Base-by-base conservation (phyloP, 306 rosid genomes). In the Castanea sativa region DNA sequence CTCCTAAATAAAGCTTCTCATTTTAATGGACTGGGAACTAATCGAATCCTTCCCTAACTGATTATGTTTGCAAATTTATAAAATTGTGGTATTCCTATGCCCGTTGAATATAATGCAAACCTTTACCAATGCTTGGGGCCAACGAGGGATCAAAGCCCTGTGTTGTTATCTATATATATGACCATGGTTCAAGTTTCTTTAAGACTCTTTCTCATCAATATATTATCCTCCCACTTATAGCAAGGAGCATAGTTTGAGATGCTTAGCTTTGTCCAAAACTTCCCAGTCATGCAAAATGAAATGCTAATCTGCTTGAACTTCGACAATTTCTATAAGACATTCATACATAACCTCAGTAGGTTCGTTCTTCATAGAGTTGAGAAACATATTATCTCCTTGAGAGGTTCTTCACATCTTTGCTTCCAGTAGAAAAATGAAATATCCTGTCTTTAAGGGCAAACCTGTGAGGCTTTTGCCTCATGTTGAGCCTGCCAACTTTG, bases 281-380 rank as follows among this genome's bases (percentile, higher is more conserved):
- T 63, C 33, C 49, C 49, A 56, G 59, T 59, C 33, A 61, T 79
- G 72, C 33, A 16, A 67, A 63, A 49, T 53, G 65, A 79, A 76
- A 76, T 78, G 8, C 59, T 38, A 19, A 30, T 69, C 79, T 32
- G 38, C 33, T 71, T 53, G 61, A 43, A 65, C 69, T 52, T 16
- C 12, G 71, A 82, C 49, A 29, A 43, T 25, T n/a, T 56, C 61
- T 56, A 56, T n/a, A 29, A 29, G 30, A 29, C 23, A 43, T 43
- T 73, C 60, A 82, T 71, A 27, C 81, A 35, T 35, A 35, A 35
- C 3, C 43, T 35, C 6, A 35, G 43, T 35, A 35, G 43, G 43
- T 35, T 4, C 43, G 5, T 35, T 35, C 43, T 35, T 35, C 43
- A 35, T 6, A 6, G 43, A 35, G 43, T 6, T 4, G 43, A 35